These are phyloP conservation scores for Lepidium africanum DNA, from an alignment of 345 rosid genomes.

Conservation along the genomic window DNA sequence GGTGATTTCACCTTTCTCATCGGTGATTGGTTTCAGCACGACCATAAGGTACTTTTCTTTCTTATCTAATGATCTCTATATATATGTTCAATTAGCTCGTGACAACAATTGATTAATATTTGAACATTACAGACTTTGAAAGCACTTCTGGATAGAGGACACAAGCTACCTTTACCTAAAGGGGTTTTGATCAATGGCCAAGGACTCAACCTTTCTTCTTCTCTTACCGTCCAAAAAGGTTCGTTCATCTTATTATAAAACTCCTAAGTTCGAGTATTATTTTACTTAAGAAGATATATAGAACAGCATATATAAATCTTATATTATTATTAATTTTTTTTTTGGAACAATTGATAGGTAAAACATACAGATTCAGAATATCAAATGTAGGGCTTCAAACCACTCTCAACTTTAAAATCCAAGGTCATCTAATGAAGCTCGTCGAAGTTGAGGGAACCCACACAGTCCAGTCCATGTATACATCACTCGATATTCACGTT, in stretches of 20 bases:
- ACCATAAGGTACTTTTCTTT: conserved; percentile 50
- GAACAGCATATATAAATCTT: not conserved
- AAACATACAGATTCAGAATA: conserved; percentile 78
- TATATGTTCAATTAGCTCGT: not conserved
- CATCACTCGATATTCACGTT: conserved; percentile 67
- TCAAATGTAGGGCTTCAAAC: conserved; percentile 75
- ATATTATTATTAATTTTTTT: not conserved
- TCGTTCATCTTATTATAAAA: not conserved
- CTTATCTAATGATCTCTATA: not conserved
- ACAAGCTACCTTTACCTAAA: conserved; percentile 51
- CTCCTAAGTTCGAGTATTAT: not conserved
- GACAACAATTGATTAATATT: not conserved
- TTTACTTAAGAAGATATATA: not conserved
- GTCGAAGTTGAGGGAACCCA: conserved; percentile 95
- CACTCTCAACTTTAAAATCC: conserved; percentile 63
- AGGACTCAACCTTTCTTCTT: conserved; percentile 45
- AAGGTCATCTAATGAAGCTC: conserved; percentile 65
- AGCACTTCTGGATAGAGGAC: conserved; percentile 53
- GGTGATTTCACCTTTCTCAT: conserved; percentile 75
- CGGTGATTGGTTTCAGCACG: conserved; percentile 68
- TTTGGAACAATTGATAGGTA: conserved; percentile 34
- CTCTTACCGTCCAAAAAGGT: conserved; percentile 61
- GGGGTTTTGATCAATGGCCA: conserved; percentile 75
- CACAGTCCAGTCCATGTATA: conserved; percentile 56
- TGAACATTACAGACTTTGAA: conserved; percentile 38